Evolutionary conservation across 331 rosid species (phyloP), one percentile per base, ranked within the genome.

Genomic region (Stylosanthes scabra): DNA sequence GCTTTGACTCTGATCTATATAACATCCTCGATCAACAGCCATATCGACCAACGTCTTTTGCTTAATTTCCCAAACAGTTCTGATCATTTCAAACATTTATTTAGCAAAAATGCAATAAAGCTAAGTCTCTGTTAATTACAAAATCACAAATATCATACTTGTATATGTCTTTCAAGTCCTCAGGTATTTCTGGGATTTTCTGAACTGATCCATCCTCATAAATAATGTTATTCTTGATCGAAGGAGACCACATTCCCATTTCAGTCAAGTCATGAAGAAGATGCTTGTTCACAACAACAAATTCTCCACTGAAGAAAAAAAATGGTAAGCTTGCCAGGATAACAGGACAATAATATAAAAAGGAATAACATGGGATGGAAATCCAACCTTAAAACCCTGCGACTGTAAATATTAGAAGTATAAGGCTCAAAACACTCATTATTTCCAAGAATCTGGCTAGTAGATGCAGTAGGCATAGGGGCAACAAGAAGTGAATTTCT

Each of bases 21-120:
- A 94, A 63, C 96, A 88, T 37, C 99, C 97, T 56, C 99, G 86
- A 86, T 94, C 96, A 60, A 80, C 97, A 51, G 99, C 99, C 99
- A 94, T 94, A 71, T 94, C 99, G 12, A 94, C 99, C 79, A 91
- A 75, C 8, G 92, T 91, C 83, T 78, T 91, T 77, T 94, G 99
- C 85, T 94, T 94, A 70, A 94, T 94, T 88, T 94, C 99, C 99
- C 99, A 94, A 47, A 94, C 99, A 85, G 99, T 94, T 72, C 99
- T 91, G 88, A 50, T 29, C 61, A 60, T 37, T 58, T 27, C 34
- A 85, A 44, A 40, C 39, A 50, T 14, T 31, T 31, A 31, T 49
- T 80, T 72, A 86, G 83, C 74, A 73, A 68, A 65, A 56, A 57
- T 31, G 9, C 16, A 60, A 40, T 9, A 10, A 20, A 52, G n/a